phyloP scores from a whole-genome alignment of 148 eudicot genomes.

The Silene uniflora region DNA sequence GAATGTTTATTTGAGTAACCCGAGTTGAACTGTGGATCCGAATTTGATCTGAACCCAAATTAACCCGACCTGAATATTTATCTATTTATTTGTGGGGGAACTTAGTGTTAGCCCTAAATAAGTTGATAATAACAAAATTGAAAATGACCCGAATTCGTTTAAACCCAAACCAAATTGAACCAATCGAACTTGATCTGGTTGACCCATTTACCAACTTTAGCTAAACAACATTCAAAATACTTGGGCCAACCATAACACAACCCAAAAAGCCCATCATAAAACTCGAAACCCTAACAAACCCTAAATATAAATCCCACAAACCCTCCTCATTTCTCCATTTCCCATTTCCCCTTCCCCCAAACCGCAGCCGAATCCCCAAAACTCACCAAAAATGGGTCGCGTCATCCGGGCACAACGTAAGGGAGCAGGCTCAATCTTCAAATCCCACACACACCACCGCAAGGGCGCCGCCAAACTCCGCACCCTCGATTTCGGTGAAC shows the following conservation, averaged over 20 bases:
- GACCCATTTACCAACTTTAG: too few relatives aligned
- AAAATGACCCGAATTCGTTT: too few relatives aligned
- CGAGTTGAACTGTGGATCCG: too few relatives aligned
- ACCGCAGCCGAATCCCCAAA: not conserved
- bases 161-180: too few relatives aligned
- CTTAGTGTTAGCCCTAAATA: too few relatives aligned
- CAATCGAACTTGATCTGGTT: too few relatives aligned
- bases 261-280: not conserved
- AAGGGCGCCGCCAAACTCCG: conserved; percentile 41
- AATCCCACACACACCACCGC: conserved; percentile 42
- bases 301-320: not conserved
- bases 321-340: not conserved
- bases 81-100: too few relatives aligned
- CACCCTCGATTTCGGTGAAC: conserved; percentile 36
- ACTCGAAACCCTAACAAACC: conserved; percentile 4
- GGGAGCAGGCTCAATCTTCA: conserved; percentile 43
- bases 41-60: too few relatives aligned
- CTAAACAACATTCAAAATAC: too few relatives aligned
- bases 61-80: too few relatives aligned
- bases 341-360: not conserved
- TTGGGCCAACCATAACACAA: not conserved
- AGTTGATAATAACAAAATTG: too few relatives aligned
- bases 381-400: conserved; percentile 26
- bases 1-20: too few relatives aligned
- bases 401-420: conserved; percentile 43